Base-by-base conservation (phyloP, 2,329 filamentous ascomycete genomes). In the Ophiostoma piceae region DNA sequence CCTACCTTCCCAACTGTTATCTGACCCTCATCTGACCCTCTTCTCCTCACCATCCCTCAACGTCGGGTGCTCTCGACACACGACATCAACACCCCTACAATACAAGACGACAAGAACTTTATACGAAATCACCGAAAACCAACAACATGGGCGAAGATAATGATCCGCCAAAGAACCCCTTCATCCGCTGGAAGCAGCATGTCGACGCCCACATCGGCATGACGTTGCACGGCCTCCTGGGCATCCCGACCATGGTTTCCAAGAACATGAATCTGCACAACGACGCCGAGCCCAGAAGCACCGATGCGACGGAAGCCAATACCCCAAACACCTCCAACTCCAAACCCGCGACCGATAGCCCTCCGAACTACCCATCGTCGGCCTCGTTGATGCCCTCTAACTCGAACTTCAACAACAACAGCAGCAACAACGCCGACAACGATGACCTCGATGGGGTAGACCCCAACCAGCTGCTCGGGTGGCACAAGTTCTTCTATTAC, bases 101-200 rank as follows among this genome's bases (percentile, higher is more conserved):
- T 7, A 62, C 32, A n/a, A 62, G 32, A 39, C 60, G 6, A 35
- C 12, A 2, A 65, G 26, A 1, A 35, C 12, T 39, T 12, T 16
- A 26, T 26, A 39, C 0, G 5, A 19, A 16, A 66, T 5, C 22
- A 43, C 8, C 12, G 3, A 35, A 12, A 3, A 64, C 29, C 51
- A 35, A 22, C 35, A 64, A 8, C 9, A 75, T 75, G 74, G 68
- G 69, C 66, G 73, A 72, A 68, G 71, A 75, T 26, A 57, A 57
- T 57, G 74, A 74, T 12, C 70, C 74, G 6, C 70, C 75, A 4
- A 75, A 74, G 65, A 80, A 81, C 69, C 75, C 76, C n/a, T 81
- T 82, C 72, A 73, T 81, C 54, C 78, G 78, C 70, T 81, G 79
- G 74, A 81, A 79, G 73, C 77, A 80, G 69, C 77, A 79, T 70